phyloP scores from a whole-genome alignment of 1,139 yeast genomes.

The Geotrichum carabidarum region DNA sequence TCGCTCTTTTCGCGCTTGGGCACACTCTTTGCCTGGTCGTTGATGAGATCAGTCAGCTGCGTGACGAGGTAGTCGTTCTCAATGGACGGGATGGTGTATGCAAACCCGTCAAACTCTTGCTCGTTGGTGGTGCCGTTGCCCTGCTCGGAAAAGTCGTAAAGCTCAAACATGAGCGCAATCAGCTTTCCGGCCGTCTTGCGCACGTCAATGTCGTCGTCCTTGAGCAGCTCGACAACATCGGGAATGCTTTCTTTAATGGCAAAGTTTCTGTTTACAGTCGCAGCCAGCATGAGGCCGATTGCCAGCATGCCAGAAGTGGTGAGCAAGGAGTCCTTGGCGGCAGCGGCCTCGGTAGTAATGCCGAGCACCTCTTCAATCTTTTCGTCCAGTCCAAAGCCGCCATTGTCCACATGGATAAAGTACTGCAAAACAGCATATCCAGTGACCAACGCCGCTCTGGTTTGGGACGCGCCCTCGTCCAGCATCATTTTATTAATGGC shows the following conservation, averaged over 20 bases:
- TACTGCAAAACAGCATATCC: constrained; percentile 34
- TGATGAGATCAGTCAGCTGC: constrained; percentile 46
- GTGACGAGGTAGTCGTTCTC: constrained; percentile 51
- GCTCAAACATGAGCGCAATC: constrained; percentile 58
- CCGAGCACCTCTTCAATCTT: constrained; percentile 30
- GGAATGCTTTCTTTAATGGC: constrained; percentile 32
- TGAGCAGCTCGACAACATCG: constrained; percentile 31
- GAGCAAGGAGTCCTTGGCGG: constrained; percentile 28
- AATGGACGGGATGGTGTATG: constrained; percentile 49
- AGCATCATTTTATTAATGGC: constrained; percentile 21
- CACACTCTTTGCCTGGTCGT: constrained; percentile 42
- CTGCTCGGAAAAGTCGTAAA: constrained; percentile 44
- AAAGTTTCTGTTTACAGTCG: constrained; percentile 23
- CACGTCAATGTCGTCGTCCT: constrained; percentile 26
- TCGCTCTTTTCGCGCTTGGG: constrained; percentile 49
- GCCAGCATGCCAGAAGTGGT: constrained; percentile 35
- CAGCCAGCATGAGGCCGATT: constrained; percentile 29
- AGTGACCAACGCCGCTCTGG: constrained; percentile 28
- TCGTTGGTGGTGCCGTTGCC: constrained; percentile 39
- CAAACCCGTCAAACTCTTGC: constrained; percentile 33
- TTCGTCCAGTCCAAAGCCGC: constrained; percentile 36
- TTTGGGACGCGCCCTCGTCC: constrained; percentile 20
- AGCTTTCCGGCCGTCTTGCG: constrained; percentile 53
- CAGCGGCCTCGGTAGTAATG: constrained; percentile 32
- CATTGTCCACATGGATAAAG: constrained; percentile 34